Base-by-base conservation (phyloP, 192 early-diverging fungal genomes). In the Coemansia sp. region DNA sequence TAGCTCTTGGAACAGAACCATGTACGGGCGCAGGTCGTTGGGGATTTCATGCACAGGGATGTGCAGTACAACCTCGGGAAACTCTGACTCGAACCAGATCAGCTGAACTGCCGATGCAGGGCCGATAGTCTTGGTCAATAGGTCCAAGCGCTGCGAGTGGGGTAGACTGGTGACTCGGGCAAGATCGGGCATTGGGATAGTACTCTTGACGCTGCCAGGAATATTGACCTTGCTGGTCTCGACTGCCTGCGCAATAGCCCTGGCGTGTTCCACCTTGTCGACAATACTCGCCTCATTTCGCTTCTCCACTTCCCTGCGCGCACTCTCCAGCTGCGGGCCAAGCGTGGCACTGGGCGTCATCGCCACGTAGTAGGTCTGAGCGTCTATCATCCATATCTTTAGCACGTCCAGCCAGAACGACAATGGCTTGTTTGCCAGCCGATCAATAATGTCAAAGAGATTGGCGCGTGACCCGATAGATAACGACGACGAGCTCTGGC, bases 1-100 rank as follows among this genome's bases (percentile, higher is more conserved):
- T n/a, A 93, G 79, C 57, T 92, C 93, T 52, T 92, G 90, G 82
- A 94, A 92, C 51, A 95, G 80, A 10, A 89, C 87, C 42, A 95
- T 65, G 79, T 88, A 93, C 13, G 90, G 88, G 9, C 89, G 88
- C 31, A 92, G 79, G 18, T 83, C 70, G 18, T 83, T 83, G n/a
- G 90, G 85, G 1, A 96, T 65, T n/a, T 68, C 61, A 13, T 47
- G 64, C 34, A 74, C 71, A 57, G 85, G 90, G 38, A 86, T 86
- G 66, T 78, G 88, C 2, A 96, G 49, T 41, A 86, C 81, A 27
- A 90, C 42, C 41, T 89, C 85, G 0, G 85, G 72, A 66, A 95
- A 93, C 34, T 82, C 81, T 0, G 94, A 93, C 62, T 92, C 89
- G 10, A 90, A 85, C 44, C 82, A 65, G 8, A 95, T 85, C 10